Conservation (phyloP, 352 stramenopile species). For the Phytophthora pistaciae region DNA sequence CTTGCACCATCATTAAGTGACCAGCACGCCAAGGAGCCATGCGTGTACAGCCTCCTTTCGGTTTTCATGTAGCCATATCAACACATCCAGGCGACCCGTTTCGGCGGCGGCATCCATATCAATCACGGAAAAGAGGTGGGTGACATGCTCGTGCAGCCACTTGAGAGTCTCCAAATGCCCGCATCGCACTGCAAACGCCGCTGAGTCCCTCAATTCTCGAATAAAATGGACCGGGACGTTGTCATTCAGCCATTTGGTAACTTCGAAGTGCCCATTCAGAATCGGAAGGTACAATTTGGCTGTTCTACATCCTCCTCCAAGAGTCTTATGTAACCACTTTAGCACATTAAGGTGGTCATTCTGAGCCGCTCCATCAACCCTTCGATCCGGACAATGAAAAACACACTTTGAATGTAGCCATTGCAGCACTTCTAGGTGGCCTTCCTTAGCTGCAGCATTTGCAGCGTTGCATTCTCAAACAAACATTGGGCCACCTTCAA, state of each 20-base stretch:
- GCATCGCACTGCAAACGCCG: neutral
- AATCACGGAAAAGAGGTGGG: neutral
- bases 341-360: too few relatives aligned
- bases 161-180: neutral
- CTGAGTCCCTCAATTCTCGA: neutral
- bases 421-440: too few relatives aligned
- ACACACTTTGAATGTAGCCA: too few relatives aligned
- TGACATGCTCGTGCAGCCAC: too few relatives aligned
- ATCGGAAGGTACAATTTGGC: neutral
- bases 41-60: neutral
- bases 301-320: neutral
- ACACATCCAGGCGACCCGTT: neutral
- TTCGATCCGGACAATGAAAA: too few relatives aligned
- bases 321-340: too few relatives aligned
- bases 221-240: neutral
- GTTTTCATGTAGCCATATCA: slow-evolving; percentile 1
- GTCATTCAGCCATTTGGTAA: neutral
- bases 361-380: too few relatives aligned
- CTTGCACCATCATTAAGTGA: neutral
- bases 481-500: too few relatives aligned
- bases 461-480: too few relatives aligned
- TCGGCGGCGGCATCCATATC: neutral
- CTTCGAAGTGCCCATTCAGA: neutral
- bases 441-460: too few relatives aligned
- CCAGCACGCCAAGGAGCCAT: neutral